phyloP scores from a whole-genome alignment of 2,329 filamentous ascomycete species.

The Alternaria sp. region DNA sequence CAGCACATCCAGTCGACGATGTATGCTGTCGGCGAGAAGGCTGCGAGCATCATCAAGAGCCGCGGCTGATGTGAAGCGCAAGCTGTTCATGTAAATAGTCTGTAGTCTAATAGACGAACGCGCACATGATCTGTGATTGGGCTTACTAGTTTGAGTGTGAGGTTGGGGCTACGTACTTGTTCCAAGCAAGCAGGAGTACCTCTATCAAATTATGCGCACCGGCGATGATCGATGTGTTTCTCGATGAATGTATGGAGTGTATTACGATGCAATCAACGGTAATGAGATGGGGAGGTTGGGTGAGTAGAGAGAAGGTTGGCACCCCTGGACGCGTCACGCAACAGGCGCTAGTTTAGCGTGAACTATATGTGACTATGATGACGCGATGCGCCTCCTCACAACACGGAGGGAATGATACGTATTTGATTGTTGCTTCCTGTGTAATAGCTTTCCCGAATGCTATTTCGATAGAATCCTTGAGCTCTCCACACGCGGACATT shows the following conservation, averaged over 20 bases:
- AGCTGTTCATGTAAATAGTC: not conserved
- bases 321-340: not conserved
- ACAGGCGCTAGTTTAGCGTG: not conserved
- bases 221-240: not conserved
- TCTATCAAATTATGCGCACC: not conserved
- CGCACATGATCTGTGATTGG: not conserved
- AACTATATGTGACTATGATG: not conserved
- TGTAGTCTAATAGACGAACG: not conserved
- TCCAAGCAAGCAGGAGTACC: not conserved
- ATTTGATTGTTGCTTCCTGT: not conserved
- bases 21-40: conserved; percentile 46
- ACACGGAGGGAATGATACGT: not conserved
- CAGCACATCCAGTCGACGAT: conserved; percentile 44
- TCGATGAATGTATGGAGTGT: not conserved
- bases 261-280: not conserved
- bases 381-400: not conserved
- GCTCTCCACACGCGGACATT: not conserved
- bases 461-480: not conserved
- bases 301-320: not conserved
- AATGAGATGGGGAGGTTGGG: not conserved
- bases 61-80: conserved; percentile 10
- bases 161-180: not conserved
- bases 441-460: not conserved
- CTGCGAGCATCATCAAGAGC: conserved; percentile 40
- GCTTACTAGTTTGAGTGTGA: not conserved